Evolutionary conservation across 768 basidiomycete genomes (phyloP).

Genomic region (Sutorius australiensis): DNA sequence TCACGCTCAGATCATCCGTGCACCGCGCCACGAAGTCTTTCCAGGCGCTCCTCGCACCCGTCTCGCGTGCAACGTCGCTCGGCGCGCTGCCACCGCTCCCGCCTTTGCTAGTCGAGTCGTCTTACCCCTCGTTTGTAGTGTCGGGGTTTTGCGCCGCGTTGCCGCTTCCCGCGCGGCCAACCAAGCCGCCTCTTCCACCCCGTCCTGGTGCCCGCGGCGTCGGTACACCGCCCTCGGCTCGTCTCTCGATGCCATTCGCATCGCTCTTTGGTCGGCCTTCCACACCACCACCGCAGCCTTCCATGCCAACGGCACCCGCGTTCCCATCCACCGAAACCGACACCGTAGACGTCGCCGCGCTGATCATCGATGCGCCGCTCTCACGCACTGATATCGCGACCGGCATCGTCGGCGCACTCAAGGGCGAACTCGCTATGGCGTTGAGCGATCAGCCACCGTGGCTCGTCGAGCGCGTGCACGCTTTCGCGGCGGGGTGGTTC

Average conservation of each 20-base stretch:
- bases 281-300: conserved; percentile 29
- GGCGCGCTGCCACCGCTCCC: conserved; percentile 56
- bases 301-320: conserved; percentile 14
- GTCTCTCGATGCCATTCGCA: conserved; percentile 72
- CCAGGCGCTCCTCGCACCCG: conserved; percentile 33
- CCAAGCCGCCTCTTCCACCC: conserved; percentile 49
- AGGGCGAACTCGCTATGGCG: conserved; percentile 50
- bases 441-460: conserved; percentile 48
- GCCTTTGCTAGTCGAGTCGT: conserved; percentile 29
- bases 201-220: conserved; percentile 25
- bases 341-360: conserved; percentile 54
- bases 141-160: conserved; percentile 36
- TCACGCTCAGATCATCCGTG: conserved; percentile 45
- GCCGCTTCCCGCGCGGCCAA: conserved; percentile 34
- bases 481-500: conserved; percentile 51
- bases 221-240: conserved; percentile 32
- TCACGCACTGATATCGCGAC: conserved; percentile 51
- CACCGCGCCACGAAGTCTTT: conserved; percentile 41
- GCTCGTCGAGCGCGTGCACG: conserved; percentile 57
- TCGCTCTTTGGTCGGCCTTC: conserved; percentile 62
- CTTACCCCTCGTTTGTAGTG: conserved; percentile 48
- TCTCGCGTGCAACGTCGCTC: conserved; percentile 36
- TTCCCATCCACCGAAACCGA: conserved; percentile 33
- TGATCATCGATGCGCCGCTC: conserved; percentile 53
- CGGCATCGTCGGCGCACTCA: conserved; percentile 50